phyloP scores from a whole-genome alignment of 805 yeast species.

The Spathaspora hagerdaliae region DNA sequence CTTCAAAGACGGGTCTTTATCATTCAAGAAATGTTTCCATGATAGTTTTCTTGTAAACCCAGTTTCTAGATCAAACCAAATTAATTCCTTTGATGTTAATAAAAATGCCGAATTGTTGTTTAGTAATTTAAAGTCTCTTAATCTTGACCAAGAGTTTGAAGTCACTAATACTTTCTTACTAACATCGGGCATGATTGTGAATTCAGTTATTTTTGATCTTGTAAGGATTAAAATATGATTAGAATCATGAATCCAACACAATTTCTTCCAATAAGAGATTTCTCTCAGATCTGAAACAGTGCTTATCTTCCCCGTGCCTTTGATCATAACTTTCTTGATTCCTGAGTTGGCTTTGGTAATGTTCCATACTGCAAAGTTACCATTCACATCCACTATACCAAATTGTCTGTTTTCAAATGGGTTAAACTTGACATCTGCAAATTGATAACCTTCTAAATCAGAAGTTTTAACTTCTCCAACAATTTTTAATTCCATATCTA shows the following conservation, averaged over 20 bases:
- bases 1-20: slow-evolving; percentile 50
- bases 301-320: background rate
- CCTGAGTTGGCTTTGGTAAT: slow-evolving; percentile 6
- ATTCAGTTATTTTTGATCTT: slow-evolving; percentile 26
- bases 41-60: slow-evolving; percentile 50
- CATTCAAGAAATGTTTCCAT: slow-evolving; percentile 68
- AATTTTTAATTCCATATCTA: slow-evolving; percentile 5
- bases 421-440: slow-evolving; percentile 44
- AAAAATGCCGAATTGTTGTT: slow-evolving; percentile 39
- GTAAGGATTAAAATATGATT: slow-evolving; percentile 29
- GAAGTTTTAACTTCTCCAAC: slow-evolving; percentile 17
- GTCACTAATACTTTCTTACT: slow-evolving; percentile 27
- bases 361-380: slow-evolving; percentile 46
- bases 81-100: slow-evolving; percentile 64
- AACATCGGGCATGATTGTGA: slow-evolving; percentile 28
- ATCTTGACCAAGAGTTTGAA: slow-evolving; percentile 50
- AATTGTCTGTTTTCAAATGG: slow-evolving; percentile 38
- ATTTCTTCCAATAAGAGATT: slow-evolving; percentile 51
- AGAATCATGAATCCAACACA: slow-evolving; percentile 40
- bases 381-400: slow-evolving; percentile 47
- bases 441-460: slow-evolving; percentile 25
- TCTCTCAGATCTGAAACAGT: slow-evolving; percentile 38
- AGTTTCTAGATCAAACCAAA: slow-evolving; percentile 41
- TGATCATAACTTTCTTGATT: background rate
- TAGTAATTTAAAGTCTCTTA: slow-evolving; percentile 38